phyloP scores from a whole-genome alignment of 225 moss, liverwort and hornwort genomes.

The Takakia lepidozioides region DNA sequence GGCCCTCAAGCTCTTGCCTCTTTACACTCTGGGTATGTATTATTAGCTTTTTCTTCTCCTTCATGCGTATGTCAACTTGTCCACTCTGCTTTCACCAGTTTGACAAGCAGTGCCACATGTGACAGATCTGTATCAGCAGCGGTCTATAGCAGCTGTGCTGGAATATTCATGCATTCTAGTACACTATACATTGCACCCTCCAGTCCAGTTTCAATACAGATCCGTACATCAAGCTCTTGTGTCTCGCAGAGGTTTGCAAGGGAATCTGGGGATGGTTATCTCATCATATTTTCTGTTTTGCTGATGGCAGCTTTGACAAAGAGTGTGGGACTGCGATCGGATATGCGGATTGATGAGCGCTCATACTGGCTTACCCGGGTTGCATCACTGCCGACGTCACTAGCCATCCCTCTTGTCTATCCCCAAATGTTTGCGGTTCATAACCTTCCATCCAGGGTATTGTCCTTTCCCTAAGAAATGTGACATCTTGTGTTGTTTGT shows the following conservation, averaged over 20 bases:
- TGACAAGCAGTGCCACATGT: too few relatives aligned
- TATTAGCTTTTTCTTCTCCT: too few relatives aligned
- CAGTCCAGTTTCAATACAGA: too few relatives aligned
- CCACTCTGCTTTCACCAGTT: too few relatives aligned
- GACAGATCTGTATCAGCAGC: too few relatives aligned
- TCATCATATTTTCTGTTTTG: not conserved
- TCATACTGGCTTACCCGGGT: conserved; percentile 85
- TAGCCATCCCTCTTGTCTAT: conserved; percentile 87
- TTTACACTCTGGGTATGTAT: conserved; percentile 92
- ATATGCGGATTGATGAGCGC: conserved; percentile 91
- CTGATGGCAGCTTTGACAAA: conserved; percentile 69
- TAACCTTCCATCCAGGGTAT: conserved; percentile 63
- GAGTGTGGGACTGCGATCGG: conserved; percentile 79
- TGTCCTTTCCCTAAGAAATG: not conserved
- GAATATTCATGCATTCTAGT: too few relatives aligned
- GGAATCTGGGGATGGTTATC: not conserved
- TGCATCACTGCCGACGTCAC: conserved; percentile 75
- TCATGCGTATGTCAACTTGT: too few relatives aligned
- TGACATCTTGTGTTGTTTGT: too few relatives aligned
- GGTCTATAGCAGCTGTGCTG: too few relatives aligned
- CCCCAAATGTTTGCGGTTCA: conserved; percentile 89
- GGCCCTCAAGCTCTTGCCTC: conserved; percentile 93
- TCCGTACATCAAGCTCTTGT: too few relatives aligned
- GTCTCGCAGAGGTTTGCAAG: too few relatives aligned
- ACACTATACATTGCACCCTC: too few relatives aligned